Evolutionary conservation across 495 filamentous ascomycete genomes (phyloP).

Genomic region (Platismatia glauca): DNA sequence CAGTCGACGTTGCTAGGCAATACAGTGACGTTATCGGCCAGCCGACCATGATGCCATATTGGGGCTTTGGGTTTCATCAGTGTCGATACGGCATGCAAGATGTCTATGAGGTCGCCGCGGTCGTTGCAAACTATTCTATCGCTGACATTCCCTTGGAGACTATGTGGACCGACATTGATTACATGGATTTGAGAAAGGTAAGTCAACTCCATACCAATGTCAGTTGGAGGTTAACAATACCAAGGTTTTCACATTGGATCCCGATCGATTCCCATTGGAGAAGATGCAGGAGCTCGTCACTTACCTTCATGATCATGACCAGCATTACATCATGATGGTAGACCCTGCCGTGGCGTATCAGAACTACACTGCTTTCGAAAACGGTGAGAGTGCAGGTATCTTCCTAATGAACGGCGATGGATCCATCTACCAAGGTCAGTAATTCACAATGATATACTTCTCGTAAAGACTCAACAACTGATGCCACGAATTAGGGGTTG

Average conservation of each 20-base stretch:
- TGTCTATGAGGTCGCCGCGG: conserved; percentile 69
- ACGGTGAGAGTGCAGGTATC: conserved; percentile 50
- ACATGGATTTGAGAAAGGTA: conserved; percentile 59
- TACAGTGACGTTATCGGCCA: conserved; percentile 63
- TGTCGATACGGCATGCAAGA: conserved; percentile 77
- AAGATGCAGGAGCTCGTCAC: conserved; percentile 60
- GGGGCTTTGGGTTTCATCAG: conserved; percentile 76
- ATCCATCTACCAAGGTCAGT: conserved; percentile 52
- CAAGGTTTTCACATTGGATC: conserved; percentile 58
- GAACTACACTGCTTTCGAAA: conserved; percentile 56
- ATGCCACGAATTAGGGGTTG: conserved; percentile 36
- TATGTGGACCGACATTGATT: conserved; percentile 86
- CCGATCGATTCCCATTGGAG: conserved; percentile 58
- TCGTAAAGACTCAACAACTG: conserved; percentile 23
- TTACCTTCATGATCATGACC: conserved; percentile 63
- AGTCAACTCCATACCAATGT: not conserved
- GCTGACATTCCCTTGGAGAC: conserved; percentile 76
- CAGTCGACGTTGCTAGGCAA: conserved; percentile 62
- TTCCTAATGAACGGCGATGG: conserved; percentile 60
- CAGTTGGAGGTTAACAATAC: not conserved
- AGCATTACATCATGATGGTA: conserved; percentile 82
- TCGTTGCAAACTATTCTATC: conserved; percentile 66
- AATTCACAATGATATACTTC: conserved; percentile 11
- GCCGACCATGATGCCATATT: conserved; percentile 76
- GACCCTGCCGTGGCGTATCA: conserved; percentile 71